A percentile compares a stretch with the other conserved stretches of the same genome.
Conservation (phyloP, 176 grass and related monocot species). For the Bothriochloa decipiens region DNA sequence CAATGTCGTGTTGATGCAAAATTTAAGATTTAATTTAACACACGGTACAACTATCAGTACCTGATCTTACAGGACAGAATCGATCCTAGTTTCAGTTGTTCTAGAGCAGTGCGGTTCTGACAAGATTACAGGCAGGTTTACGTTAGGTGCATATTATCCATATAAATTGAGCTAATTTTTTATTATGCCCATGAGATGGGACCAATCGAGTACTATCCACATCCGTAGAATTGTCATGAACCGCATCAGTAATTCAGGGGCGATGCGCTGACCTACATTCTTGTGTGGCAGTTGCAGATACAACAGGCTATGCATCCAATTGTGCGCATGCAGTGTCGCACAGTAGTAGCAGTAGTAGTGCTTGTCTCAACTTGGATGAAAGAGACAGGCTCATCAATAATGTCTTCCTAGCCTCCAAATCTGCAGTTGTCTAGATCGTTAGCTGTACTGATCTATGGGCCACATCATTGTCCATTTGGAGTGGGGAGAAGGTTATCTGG, state of each 20-base stretch:
- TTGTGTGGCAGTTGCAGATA: slow-evolving; percentile 22
- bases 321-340: slow-evolving; percentile 17
- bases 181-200: too few relatives aligned
- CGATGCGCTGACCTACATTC: background rate
- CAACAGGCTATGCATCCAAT: slow-evolving; percentile 24
- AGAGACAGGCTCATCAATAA: slow-evolving; percentile 43
- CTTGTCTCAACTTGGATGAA: slow-evolving; percentile 46
- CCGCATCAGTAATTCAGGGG: slow-evolving; percentile 14
- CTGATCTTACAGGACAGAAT: background rate
- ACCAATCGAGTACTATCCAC: background rate
- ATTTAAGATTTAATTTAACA: background rate
- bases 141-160: background rate
- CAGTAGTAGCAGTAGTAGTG: slow-evolving; percentile 35
- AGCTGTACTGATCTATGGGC: slow-evolving; percentile 22
- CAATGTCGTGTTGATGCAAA: background rate
- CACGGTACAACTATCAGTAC: background rate
- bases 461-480: slow-evolving; percentile 17
- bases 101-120: background rate
- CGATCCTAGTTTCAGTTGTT: slow-evolving; percentile 3
- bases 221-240: slow-evolving; percentile 27
- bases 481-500: slow-evolving; percentile 21
- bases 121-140: background rate
- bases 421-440: slow-evolving; percentile 41
- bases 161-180: too few relatives aligned
- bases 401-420: slow-evolving; percentile 32